Evolutionary conservation across 78 protist genomes (phyloP), one percentile per base, ranked within the genome.

Genomic region (Pigoraptor vietnamica): DNA sequence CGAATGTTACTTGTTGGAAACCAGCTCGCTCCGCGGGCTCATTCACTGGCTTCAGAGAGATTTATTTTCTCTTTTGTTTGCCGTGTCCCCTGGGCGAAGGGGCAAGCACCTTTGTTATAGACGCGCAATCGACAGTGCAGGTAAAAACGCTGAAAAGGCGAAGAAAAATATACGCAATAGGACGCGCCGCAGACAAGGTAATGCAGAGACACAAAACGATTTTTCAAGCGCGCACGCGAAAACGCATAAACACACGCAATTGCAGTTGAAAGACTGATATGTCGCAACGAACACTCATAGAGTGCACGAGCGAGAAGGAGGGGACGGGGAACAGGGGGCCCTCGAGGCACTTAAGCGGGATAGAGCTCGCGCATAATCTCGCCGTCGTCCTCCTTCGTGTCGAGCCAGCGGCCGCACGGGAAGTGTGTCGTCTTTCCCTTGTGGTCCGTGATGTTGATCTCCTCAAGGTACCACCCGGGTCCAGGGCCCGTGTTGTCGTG

Each of bases 401-500:
- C 92, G 29, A 90, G 55, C 92, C 92, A 90, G 56, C 92, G 86
- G 81, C 23, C 25, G 87, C 92, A 90, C 81, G 39, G 81, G 40
- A 87, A 87, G 24, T 0, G 81, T 33, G 29, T 25, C 81, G 19
- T 87, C 36, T 19, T 32, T 0, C 87, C 81, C 91, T 35, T 55
- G 87, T 33, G 48, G 0, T 10, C 29, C 1, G 1, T 1, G 37
- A 90, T 24, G 37, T 0, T 40, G n/a, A 90, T 34, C 34, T 48
- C 40, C 1, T 90, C 92, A 33, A 90, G 92, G 55, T 35, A 32
- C 92, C 92, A 90, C 32, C 92, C 92, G 24, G 92, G 40, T 2
- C 32, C 24, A 24, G 33, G 0, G 34, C 88, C 86, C 25, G 39
- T 36, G 84, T 90, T 90, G 84, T 90, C 91, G 48, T 90, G 91